Evolutionary conservation across 805 yeast genomes (phyloP).

Genomic region (Teunomyces gatunensis): DNA sequence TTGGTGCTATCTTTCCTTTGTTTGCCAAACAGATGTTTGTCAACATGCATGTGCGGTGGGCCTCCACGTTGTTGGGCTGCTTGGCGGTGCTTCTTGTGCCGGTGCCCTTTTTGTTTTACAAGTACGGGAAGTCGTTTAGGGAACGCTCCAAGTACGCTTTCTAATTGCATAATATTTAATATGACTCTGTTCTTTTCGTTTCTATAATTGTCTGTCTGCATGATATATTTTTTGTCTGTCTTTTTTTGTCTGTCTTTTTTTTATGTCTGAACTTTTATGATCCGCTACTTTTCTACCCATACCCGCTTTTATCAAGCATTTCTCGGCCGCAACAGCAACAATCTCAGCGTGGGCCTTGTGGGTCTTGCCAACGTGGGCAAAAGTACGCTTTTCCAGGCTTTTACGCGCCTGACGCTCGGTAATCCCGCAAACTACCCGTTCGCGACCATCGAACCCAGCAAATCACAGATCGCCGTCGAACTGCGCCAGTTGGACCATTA

Average conservation of each 20-base stretch:
- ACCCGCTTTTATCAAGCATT: conserved; percentile 5
- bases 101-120: conserved; percentile 53
- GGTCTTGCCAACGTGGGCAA: conserved; percentile 62
- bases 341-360: conserved; percentile 42
- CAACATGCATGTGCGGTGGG: conserved; percentile 53
- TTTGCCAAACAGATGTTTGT: conserved; percentile 53
- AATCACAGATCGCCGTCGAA: conserved; percentile 26
- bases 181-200: background rate
- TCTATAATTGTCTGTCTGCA: background rate
- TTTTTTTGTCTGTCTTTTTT: background rate
- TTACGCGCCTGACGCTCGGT: conserved; percentile 57
- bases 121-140: conserved; percentile 39
- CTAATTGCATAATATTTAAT: background rate
- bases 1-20: conserved; percentile 63
- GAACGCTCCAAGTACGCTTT: conserved; percentile 13
- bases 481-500: conserved; percentile 45
- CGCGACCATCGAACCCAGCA: conserved; percentile 75
- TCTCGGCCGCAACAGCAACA: conserved; percentile 37
- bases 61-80: conserved; percentile 52
- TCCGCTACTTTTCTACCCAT: background rate
- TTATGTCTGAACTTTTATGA: background rate
- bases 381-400: conserved; percentile 48
- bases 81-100: conserved; percentile 51
- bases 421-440: conserved; percentile 60
- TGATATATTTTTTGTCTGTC: background rate